Base-by-base conservation (phyloP, 2,329 filamentous ascomycete species). In the Sarocladiaceae sp. region DNA sequence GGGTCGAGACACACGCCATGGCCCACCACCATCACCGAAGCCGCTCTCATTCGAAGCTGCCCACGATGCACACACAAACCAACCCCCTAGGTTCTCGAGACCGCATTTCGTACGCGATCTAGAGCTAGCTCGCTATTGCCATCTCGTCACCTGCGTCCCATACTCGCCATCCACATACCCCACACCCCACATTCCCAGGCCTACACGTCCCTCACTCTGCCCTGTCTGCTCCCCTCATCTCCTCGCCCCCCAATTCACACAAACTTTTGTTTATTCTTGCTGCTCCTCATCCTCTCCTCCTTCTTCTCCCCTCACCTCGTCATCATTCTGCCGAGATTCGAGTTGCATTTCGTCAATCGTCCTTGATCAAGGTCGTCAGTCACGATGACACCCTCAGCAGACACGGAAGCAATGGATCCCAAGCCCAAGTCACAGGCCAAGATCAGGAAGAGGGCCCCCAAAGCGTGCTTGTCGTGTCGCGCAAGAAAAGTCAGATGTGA, bases 401-500 rank as follows among this genome's bases (percentile, higher is more conserved):
- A 56, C 26, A 49, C 51, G 49, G 59, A 62, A n/a, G 28, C 61
- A 37, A 52, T 53, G 18, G 62, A 62, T 6, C 52, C 59, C 17
- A 64, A 65, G 52, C 55, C 66, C 31, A 69, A 67, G 56, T 53
- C 62, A 15, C 58, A 63, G 8, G 58, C 60, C 50, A 73, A 72
- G 60, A 65, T 66, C 51, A 63, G 71, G 33, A 75, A 73, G 64
- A 66, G 75, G 53, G 75, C 75, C 2, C 64, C 74, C n/a, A 77
- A 78, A 50, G 75, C 75, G 10, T 78, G 75, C 49, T 64, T 76
- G 10, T 75, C 73, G n/a, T 78, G 75, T 58, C 67, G 75, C 15
- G 69, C 74, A n/a, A 65, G 75, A 23, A 78, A 78, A 59, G 75
- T 78, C 25, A 66, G 75, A 25, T 78, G 75, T 53, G 75, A 77